Percentiles rank a stretch among this genome's conserved stretches.
phyloP scores from a whole-genome alignment of 2,329 filamentous ascomycete genomes.

The Pseudopyrenochaeta lycopersici region DNA sequence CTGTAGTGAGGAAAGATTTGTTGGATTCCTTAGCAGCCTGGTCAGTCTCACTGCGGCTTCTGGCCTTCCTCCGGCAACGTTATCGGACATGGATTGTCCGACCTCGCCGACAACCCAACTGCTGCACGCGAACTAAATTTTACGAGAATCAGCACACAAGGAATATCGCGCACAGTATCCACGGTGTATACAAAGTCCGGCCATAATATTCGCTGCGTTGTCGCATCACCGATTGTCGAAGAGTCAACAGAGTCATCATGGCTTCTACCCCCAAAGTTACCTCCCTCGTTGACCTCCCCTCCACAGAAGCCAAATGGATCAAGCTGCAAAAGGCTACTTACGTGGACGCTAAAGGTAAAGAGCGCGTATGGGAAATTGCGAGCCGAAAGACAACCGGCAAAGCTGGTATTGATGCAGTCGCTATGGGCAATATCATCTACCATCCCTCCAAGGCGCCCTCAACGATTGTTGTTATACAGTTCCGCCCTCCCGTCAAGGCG shows the following conservation, averaged over 20 bases:
- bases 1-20: background rate
- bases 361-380: constrained; percentile 74
- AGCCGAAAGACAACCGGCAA: constrained; percentile 71
- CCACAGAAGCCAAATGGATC: constrained; percentile 36
- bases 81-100: constrained; percentile 4
- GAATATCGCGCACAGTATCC: constrained; percentile 1
- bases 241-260: constrained; percentile 17
- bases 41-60: background rate
- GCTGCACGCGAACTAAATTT: constrained; percentile 4
- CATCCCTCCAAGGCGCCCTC: constrained; percentile 35
- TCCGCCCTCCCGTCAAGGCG: constrained; percentile 66
- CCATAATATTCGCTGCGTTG: background rate
- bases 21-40: background rate
- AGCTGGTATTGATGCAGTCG: constrained; percentile 67
- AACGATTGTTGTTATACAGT: constrained; percentile 57
- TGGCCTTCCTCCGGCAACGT: constrained; percentile 1
- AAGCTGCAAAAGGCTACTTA: constrained; percentile 59
- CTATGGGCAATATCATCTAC: constrained; percentile 72
- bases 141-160: background rate
- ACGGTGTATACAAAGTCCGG: background rate
- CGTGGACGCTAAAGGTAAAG: constrained; percentile 65
- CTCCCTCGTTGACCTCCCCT: constrained; percentile 31
- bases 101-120: constrained; percentile 1
- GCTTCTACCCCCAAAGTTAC: constrained; percentile 23
- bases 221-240: constrained; percentile 8